Evolutionary conservation across 306 rosid genomes (phyloP), one percentile per base, ranked within the genome.

Genomic region (Pterocarpus santalinus): DNA sequence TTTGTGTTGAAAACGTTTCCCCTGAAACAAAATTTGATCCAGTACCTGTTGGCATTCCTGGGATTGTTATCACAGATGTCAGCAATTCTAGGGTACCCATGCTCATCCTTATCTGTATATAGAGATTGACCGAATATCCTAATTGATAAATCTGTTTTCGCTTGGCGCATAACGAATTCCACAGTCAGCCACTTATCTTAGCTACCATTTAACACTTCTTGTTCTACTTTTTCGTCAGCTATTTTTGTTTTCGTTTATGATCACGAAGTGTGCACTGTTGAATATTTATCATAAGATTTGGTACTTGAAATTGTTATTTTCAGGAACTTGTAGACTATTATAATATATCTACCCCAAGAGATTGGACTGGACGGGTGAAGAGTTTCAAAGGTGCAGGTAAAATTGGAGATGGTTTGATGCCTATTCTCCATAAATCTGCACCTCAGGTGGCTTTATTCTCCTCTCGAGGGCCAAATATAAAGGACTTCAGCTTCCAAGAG

Each of bases 1-100:
- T 96, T 7, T 91, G 92, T 75, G 99, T 96, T 46, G 99, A 96
- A 90, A 96, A 90, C 63, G 89, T 85, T 84, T 92, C 98, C 73
- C 97, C 98, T 0, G 99, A 98, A 84, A 80, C 97, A 47, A 96
- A 92, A 86, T 96, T 92, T 80, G 98, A 96, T 84, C 99, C 99
- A 64, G 99, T 96, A 75, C 98, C 99, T 30, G 89, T 90, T 80
- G 89, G 92, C 62, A 65, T 94, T 80, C 99, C 99, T 57, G 99
- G 99, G 80, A 91, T 96, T 86, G 85, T 96, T 56, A 85, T 96
- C 90, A 75, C 89, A 61, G 97, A 96, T 80, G 93, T 85, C 84
- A 87, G 88, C 85, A 87, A 92, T 80, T 94, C 99, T 10, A 58
- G 82, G 99, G 99, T 96, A 90, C 69, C 49, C 82, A 16, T 38